Evolutionary conservation across 495 filamentous ascomycete genomes (phyloP).

Genomic region (Tuber calosporum): DNA sequence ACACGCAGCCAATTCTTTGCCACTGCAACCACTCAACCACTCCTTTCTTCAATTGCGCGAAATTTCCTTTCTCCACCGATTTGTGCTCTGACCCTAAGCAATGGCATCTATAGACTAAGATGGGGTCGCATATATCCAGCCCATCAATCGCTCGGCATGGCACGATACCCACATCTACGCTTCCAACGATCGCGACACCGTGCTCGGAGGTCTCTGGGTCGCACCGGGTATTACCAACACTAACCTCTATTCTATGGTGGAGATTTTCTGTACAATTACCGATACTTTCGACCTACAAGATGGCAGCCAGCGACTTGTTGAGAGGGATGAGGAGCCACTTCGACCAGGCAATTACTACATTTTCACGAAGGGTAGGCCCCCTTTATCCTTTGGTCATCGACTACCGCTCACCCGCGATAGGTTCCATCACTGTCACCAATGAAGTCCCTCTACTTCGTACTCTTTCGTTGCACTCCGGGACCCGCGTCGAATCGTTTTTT

Average conservation of each 20-base stretch:
- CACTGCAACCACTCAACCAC: too few relatives aligned
- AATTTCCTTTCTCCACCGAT: too few relatives aligned
- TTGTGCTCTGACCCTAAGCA: neutral
- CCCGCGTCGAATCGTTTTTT: constrained; percentile 37
- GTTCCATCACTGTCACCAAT: constrained; percentile 35
- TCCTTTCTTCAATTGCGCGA: too few relatives aligned
- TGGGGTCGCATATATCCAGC: neutral
- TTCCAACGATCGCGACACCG: constrained; percentile 36
- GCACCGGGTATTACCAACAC: constrained; percentile 43
- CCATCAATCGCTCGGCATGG: constrained; percentile 32
- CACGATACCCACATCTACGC: constrained; percentile 43
- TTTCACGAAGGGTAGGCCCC: constrained; percentile 16
- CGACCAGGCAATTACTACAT: constrained; percentile 42
- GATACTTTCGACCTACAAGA: constrained; percentile 33
- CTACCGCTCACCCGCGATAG: constrained; percentile 26
- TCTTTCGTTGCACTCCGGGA: constrained; percentile 30
- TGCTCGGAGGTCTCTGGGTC: constrained; percentile 40
- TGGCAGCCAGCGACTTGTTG: constrained; percentile 26
- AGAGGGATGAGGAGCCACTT: constrained; percentile 37
- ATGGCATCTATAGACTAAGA: neutral
- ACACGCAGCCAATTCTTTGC: too few relatives aligned
- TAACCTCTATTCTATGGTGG: constrained; percentile 43
- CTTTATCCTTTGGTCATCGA: constrained; percentile 34
- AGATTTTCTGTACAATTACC: constrained; percentile 35
- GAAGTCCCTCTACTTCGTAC: constrained; percentile 38